phyloP scores from a whole-genome alignment of 805 yeast genomes.

The Metschnikowia vanudenii region DNA sequence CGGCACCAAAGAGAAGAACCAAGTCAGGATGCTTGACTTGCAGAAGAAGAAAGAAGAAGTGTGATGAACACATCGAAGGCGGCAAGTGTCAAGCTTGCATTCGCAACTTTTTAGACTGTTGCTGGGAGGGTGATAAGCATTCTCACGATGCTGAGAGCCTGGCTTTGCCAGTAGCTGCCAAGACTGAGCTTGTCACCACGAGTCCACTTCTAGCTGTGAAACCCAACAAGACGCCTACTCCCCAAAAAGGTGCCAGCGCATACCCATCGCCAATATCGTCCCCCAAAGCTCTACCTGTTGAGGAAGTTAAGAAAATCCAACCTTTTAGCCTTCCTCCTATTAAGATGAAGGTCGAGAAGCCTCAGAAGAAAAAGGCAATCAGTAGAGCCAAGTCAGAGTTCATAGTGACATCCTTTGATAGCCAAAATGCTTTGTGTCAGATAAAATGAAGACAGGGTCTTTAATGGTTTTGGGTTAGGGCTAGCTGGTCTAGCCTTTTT shows the following conservation, averaged over 20 bases:
- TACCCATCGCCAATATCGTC: conserved; percentile 35
- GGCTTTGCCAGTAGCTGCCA: neutral
- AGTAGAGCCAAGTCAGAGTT: conserved; percentile 20
- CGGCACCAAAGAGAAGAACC: conserved; percentile 21
- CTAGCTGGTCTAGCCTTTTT: conserved; percentile 13
- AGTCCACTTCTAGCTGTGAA: conserved; percentile 1
- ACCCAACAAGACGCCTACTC: conserved; percentile 2
- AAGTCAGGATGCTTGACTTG: conserved; percentile 46
- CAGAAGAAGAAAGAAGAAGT: conserved; percentile 61
- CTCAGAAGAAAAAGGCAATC: conserved; percentile 6
- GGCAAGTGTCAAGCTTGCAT: conserved; percentile 48
- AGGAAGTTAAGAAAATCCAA: conserved; percentile 9
- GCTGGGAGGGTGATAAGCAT: conserved; percentile 33
- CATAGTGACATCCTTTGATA: conserved; percentile 35
- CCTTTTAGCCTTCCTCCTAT: conserved; percentile 13
- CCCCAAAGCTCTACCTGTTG: conserved; percentile 22
- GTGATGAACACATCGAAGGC: conserved; percentile 46
- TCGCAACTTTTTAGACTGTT: conserved; percentile 44
- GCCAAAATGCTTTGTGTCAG: conserved; percentile 27
- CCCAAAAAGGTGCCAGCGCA: conserved; percentile 22
- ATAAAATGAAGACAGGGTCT: conserved; percentile 4
- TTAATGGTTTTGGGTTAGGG: conserved; percentile 2
- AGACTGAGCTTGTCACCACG: neutral
- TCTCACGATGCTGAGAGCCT: neutral
- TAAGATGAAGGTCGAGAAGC: conserved; percentile 16